These are phyloP conservation scores for Lecanicillium sp. DNA, from an alignment of 2,329 filamentous ascomycete species.

Conservation along the genomic window DNA sequence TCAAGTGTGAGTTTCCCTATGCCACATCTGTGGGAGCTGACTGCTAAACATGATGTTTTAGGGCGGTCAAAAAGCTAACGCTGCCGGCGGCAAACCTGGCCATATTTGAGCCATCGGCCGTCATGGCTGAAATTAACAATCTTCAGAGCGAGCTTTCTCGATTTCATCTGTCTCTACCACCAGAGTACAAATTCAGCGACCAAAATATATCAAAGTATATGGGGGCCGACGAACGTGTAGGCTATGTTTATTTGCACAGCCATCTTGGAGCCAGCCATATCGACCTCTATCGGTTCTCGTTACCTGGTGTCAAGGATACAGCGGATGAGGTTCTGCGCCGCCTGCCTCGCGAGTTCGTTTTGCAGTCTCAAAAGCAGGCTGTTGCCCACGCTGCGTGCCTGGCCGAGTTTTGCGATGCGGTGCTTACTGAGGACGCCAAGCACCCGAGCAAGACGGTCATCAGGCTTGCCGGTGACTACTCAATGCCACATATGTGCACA, in stretches of 20 bases:
- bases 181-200: slow-evolving; percentile 24
- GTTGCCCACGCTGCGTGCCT: slow-evolving; percentile 29
- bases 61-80: slow-evolving; percentile 16
- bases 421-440: slow-evolving; percentile 21
- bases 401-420: slow-evolving; percentile 26
- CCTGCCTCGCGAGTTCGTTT: slow-evolving; percentile 27
- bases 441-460: slow-evolving; percentile 16
- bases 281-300: slow-evolving; percentile 30
- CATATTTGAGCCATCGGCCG: slow-evolving; percentile 25
- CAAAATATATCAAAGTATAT: slow-evolving; percentile 24
- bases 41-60: background rate
- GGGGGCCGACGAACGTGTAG: slow-evolving; percentile 20
- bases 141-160: slow-evolving; percentile 29
- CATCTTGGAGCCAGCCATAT: slow-evolving; percentile 28
- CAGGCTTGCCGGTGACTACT: slow-evolving; percentile 21
- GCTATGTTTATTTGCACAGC: slow-evolving; percentile 30
- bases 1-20: slow-evolving; percentile 20
- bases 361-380: slow-evolving; percentile 29
- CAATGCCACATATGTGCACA: slow-evolving; percentile 22
- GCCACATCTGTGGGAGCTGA: background rate
- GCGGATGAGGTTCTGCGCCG: slow-evolving; percentile 23
- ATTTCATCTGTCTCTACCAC: slow-evolving; percentile 26
- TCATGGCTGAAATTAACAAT: slow-evolving; percentile 27
- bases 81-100: slow-evolving; percentile 12
- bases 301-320: slow-evolving; percentile 26